Conservation (phyloP, 768 basidiomycete species). For the Mrakia gelida region DNA sequence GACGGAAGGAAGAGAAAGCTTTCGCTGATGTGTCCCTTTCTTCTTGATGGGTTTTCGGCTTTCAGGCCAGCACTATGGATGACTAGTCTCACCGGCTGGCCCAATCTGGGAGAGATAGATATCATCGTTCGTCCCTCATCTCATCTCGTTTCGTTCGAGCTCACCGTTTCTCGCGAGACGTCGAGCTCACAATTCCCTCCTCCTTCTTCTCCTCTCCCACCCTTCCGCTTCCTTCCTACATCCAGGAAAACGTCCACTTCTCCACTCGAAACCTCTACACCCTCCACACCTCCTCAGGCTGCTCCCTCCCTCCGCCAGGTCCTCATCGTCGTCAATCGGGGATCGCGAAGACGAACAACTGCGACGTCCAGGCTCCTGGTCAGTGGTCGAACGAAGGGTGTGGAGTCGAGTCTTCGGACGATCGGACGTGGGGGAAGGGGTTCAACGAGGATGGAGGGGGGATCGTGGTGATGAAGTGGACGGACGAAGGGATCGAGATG, state of each 20-base stretch:
- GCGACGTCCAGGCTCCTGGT: conserved; percentile 13
- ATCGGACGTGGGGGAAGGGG: conserved; percentile 4
- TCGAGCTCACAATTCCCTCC: not conserved
- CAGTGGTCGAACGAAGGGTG: conserved; percentile 28
- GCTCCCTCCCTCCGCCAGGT: not conserved
- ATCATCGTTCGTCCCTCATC: not conserved
- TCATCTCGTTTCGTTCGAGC: not conserved
- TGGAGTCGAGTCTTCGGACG: not conserved
- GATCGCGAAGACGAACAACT: conserved; percentile 13
- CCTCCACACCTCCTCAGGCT: conserved; percentile 11
- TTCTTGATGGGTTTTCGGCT: not conserved
- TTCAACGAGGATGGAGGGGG: conserved; percentile 24
- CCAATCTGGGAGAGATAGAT: conserved; percentile 7
- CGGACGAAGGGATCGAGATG: conserved; percentile 11
- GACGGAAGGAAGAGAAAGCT: too few relatives aligned
- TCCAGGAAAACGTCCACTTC: conserved; percentile 21
- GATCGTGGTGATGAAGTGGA: conserved; percentile 15
- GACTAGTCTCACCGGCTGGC: conserved; percentile 11
- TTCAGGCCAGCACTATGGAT: conserved; percentile 1
- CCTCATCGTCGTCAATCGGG: conserved; percentile 1
- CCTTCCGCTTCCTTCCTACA: too few relatives aligned
- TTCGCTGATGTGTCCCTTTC: not conserved
- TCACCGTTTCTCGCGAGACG: too few relatives aligned
- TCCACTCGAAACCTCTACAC: not conserved
- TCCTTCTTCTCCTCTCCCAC: too few relatives aligned